phyloP scores from a whole-genome alignment of 768 basidiomycete species.

The Suillus variegatus region DNA sequence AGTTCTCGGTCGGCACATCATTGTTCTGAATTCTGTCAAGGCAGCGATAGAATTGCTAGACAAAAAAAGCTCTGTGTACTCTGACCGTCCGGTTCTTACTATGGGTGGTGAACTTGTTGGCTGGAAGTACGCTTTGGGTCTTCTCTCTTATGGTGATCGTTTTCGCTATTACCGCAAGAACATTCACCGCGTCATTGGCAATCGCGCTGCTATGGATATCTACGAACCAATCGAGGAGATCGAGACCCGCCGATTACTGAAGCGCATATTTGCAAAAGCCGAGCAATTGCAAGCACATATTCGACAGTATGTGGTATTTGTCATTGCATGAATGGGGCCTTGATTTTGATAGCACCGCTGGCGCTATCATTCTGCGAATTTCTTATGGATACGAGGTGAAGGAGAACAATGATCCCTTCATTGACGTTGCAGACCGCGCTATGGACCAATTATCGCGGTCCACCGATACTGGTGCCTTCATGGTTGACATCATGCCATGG shows the following conservation, averaged over 20 bases:
- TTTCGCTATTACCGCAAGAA: slow-evolving; percentile 44
- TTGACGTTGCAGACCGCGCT: slow-evolving; percentile 50
- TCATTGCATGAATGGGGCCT: slow-evolving; percentile 1
- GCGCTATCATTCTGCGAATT: slow-evolving; percentile 52
- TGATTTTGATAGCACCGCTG: slow-evolving; percentile 40
- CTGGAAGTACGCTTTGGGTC: slow-evolving; percentile 34
- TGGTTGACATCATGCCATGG: slow-evolving; percentile 55
- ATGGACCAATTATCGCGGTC: slow-evolving; percentile 52
- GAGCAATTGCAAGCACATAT: slow-evolving; percentile 38
- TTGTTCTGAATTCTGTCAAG: slow-evolving; percentile 54
- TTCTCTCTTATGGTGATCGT: slow-evolving; percentile 40
- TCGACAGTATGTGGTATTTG: slow-evolving; percentile 37
- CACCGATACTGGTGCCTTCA: slow-evolving; percentile 45
- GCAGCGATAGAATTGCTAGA: slow-evolving; percentile 61
- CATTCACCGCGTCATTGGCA: slow-evolving; percentile 42
- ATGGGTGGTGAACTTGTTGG: slow-evolving; percentile 40
- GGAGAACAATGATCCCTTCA: slow-evolving; percentile 50
- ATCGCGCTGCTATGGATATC: slow-evolving; percentile 34
- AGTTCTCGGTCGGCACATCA: slow-evolving; percentile 57
- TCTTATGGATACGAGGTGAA: slow-evolving; percentile 58
- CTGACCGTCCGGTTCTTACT: slow-evolving; percentile 54
- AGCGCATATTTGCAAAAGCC: slow-evolving; percentile 39
- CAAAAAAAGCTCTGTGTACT: slow-evolving; percentile 65
- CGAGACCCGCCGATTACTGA: slow-evolving; percentile 45
- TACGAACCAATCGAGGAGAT: slow-evolving; percentile 39